Base-by-base conservation (phyloP, 768 basidiomycete genomes). In the Mycena alexandri region DNA sequence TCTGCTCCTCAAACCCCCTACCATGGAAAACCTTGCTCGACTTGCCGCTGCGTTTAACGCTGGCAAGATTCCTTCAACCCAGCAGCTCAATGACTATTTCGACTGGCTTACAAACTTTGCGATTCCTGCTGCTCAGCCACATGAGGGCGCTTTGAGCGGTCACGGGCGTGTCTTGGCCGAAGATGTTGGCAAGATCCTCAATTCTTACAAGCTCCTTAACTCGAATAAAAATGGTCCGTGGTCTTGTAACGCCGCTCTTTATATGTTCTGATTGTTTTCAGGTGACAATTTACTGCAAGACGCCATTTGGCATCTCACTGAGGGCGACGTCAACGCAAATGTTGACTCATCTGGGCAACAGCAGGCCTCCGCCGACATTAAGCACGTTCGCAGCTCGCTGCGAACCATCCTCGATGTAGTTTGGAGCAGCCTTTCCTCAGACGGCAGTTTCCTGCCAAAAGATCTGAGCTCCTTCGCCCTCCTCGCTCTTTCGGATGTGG, bases 401-500 rank as follows among this genome's bases (percentile, higher is more conserved):
- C 60, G 42, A 9, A 62, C 56, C 21, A 57, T 72, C 46, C 56
- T 72, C 29, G 60, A 64, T 22, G 21, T 67, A 38, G 21, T 72
- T n/a, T 67, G 71, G 69, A 25, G 54, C 48, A 65, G 84, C 24
- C 46, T 89, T 22, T 77, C 84, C 0, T 79, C 84, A 2, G 90
- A 91, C 72, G 85, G 86, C 16, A 78, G 79, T 42, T 81, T 83
- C 22, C 78, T 91, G 34, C 79, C 89, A 64, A 75, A 81, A 53
- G 90, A 93, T 74, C 84, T 92, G 69, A 80, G 87, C 12, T 91
- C 90, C 25, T 87, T 92, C 68, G 71, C 83, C 1, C 86, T 90
- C 0, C 82, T 90, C 36, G 84, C 88, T 2, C 77, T 92, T 36
- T 89, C 91, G 0, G 90, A 93, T 61, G 84, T 87, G 0, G 90